Conservation (phyloP, 306 rosid species). For the Inga laurina region DNA sequence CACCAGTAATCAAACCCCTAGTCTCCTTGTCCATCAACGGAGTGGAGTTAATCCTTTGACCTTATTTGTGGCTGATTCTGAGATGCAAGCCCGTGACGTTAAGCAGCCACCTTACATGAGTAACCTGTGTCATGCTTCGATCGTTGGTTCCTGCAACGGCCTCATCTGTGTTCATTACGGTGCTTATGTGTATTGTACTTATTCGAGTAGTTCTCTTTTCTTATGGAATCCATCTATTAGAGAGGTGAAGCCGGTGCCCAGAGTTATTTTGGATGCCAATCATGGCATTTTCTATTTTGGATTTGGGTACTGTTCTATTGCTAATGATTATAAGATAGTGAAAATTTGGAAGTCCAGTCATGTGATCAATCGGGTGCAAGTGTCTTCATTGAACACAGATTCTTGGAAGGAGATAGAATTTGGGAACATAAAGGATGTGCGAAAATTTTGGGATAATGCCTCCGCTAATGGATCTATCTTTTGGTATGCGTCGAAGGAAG, state of each 20-base stretch:
- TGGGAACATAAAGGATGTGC: not conserved
- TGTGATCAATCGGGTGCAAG: not conserved
- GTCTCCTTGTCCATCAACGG: not conserved
- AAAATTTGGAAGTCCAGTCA: not conserved
- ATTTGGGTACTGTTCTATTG: not conserved
- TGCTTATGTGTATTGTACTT: too few relatives aligned
- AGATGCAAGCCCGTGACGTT: not conserved
- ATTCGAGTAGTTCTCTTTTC: not conserved
- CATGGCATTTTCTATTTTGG: not conserved
- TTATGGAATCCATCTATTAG: not conserved
- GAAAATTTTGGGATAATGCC: not conserved
- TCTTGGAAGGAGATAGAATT: not conserved
- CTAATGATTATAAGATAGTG: not conserved
- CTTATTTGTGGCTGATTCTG: not conserved
- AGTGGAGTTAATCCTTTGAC: not conserved
- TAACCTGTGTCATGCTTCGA: not conserved
- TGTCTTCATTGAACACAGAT: not conserved
- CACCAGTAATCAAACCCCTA: not conserved
- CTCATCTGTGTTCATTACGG: not conserved
- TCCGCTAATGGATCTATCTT: not conserved
- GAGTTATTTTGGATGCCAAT: not conserved
- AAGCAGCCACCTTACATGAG: not conserved
- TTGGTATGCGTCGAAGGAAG: not conserved
- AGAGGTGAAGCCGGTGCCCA: not conserved
- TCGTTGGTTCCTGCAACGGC: not conserved